Conservation (phyloP, 352 stramenopile species). For the Globisporangium rhizosaccharum region DNA sequence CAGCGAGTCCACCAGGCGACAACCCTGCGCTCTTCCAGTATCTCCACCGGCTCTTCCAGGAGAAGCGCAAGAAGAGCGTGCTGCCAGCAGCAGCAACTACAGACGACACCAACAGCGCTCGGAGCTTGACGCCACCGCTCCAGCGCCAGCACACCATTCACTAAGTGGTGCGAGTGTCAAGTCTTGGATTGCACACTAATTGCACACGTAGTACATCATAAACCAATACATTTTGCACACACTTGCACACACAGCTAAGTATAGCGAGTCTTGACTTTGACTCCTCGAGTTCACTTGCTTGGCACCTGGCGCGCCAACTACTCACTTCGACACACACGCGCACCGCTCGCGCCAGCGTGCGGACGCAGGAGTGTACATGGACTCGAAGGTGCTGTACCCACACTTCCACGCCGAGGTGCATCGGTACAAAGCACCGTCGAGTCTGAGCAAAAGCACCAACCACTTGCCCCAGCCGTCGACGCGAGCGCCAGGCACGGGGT, state of each 20-base stretch:
- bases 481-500: not conserved
- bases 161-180: not conserved
- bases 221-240: not conserved
- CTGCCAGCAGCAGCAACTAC: not conserved
- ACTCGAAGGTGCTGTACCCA: conserved; percentile 36
- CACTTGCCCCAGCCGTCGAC: not conserved
- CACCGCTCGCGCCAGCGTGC: too few species aligned
- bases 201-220: not conserved
- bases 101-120: not conserved
- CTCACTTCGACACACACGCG: too few species aligned
- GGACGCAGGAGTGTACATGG: not conserved
- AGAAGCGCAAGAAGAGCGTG: conserved; percentile 19
- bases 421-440: conserved; percentile 25
- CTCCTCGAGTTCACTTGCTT: not conserved
- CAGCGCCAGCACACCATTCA: conserved; percentile 7
- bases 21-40: conserved; percentile 20
- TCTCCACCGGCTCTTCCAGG: conserved; percentile 20
- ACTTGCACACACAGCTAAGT: not conserved
- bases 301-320: not conserved
- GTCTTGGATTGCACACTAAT: too few species aligned
- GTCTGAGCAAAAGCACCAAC: conserved; percentile 14
- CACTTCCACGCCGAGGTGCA: conserved; percentile 52
- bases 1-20: conserved; percentile 17
- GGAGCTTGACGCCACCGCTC: not conserved
- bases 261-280: not conserved